Evolutionary conservation across 2,329 filamentous ascomycete genomes (phyloP).

Genomic region (Stachybotrys echinatus): DNA sequence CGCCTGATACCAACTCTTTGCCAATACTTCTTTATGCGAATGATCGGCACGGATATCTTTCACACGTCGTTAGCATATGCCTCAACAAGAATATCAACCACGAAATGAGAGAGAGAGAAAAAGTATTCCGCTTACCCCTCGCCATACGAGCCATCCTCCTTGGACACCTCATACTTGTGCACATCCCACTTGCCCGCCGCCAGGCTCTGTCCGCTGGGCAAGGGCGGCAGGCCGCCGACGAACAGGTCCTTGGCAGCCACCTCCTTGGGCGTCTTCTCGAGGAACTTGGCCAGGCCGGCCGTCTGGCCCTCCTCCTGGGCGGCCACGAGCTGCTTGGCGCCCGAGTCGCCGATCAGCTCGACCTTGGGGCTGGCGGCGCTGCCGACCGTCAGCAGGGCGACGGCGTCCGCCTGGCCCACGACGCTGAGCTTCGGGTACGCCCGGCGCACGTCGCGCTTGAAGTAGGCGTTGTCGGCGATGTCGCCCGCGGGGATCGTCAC

Average conservation of each 20-base stretch:
- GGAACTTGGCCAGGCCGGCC: conserved; percentile 67
- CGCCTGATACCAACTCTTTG: conserved; percentile 9
- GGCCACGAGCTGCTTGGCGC: conserved; percentile 63
- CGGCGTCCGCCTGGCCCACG: conserved; percentile 78
- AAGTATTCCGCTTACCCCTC: conserved; percentile 46
- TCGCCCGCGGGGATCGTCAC: conserved; percentile 53
- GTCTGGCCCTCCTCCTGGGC: conserved; percentile 70
- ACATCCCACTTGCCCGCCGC: conserved; percentile 53
- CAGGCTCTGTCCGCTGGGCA: conserved; percentile 65
- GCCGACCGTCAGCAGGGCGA: conserved; percentile 78
- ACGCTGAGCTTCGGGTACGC: conserved; percentile 76
- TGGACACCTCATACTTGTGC: conserved; percentile 60
- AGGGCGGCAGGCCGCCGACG: conserved; percentile 76
- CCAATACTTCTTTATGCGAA: conserved; percentile 43
- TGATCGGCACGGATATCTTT: conserved; percentile 59
- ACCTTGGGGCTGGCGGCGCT: conserved; percentile 76
- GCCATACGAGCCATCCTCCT: conserved; percentile 63
- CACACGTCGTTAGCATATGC: conserved; percentile 13
- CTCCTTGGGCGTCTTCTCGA: conserved; percentile 54
- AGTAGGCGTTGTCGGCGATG: conserved; percentile 47
- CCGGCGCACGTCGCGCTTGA: conserved; percentile 86
- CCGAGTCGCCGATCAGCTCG: conserved; percentile 64
- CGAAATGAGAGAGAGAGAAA: background rate
- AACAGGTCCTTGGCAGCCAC: conserved; percentile 58
- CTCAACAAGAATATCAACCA: background rate